Evolutionary conservation across 352 stramenopile species (phyloP).

Genomic region (Pythium plurisporium): DNA sequence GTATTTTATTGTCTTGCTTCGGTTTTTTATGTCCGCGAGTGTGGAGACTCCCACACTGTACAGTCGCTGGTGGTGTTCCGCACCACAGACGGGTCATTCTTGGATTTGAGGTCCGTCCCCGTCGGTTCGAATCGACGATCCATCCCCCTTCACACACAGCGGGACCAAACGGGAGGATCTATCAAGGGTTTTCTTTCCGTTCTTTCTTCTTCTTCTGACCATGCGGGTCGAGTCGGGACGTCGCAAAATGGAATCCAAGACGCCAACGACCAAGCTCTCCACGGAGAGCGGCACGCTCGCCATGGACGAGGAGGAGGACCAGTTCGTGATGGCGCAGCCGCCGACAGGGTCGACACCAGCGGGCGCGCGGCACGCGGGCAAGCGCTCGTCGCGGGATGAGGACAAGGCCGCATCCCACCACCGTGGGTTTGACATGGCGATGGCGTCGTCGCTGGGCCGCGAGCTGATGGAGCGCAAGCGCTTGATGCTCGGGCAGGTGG

Average conservation of each 20-base stretch:
- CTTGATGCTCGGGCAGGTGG: slow-evolving; percentile 32
- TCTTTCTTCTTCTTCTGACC: neutral
- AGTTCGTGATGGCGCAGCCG: neutral
- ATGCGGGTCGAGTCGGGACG: slow-evolving; percentile 14
- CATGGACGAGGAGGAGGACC: neutral
- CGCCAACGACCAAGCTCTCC: slow-evolving; percentile 7
- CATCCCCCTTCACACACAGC: too few relatives aligned
- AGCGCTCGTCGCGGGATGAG: slow-evolving; percentile 15
- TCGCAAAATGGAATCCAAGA: slow-evolving; percentile 18
- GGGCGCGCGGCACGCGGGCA: slow-evolving; percentile 6
- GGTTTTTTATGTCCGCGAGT: too few relatives aligned
- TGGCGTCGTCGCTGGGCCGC: slow-evolving; percentile 31
- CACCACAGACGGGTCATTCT: too few relatives aligned
- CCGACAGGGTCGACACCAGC: neutral
- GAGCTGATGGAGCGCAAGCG: slow-evolving; percentile 43
- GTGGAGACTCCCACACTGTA: too few relatives aligned
- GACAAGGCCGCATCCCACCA: neutral
- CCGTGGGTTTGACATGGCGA: slow-evolving; percentile 10
- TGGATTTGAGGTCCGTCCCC: too few relatives aligned
- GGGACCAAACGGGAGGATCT: too few relatives aligned
- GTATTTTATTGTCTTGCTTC: too few relatives aligned
- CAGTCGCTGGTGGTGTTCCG: too few relatives aligned
- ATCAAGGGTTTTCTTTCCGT: neutral
- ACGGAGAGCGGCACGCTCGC: neutral
- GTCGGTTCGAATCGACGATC: too few relatives aligned